These are phyloP conservation scores for Suillus clintonianus DNA, from an alignment of 768 basidiomycete genomes.

Conservation along the genomic window DNA sequence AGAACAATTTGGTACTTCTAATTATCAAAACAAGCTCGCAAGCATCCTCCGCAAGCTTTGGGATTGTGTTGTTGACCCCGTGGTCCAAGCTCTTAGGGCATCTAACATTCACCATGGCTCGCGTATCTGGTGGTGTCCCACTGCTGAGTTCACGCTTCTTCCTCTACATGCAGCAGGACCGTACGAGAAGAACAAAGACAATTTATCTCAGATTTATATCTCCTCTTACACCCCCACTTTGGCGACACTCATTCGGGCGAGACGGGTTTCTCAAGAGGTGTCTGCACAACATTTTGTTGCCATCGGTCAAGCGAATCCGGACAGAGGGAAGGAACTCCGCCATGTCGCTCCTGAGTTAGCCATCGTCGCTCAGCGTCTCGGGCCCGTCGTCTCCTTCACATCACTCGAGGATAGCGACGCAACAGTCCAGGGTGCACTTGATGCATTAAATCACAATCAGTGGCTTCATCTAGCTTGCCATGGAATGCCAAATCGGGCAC, in stretches of 20 bases:
- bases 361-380: too few relatives aligned
- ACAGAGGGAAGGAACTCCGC: too few relatives aligned
- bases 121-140: too few relatives aligned
- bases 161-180: conserved; percentile 1
- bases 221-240: too few relatives aligned
- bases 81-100: conserved; percentile 13
- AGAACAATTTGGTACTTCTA: background rate
- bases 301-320: too few relatives aligned
- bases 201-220: too few relatives aligned
- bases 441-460: conserved; percentile 1
- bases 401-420: background rate
- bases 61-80: conserved; percentile 22
- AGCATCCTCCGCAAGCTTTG: conserved; percentile 23
- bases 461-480: conserved; percentile 25
- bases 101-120: background rate
- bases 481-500: conserved; percentile 9
- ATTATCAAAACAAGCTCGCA: background rate
- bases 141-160: too few relatives aligned
- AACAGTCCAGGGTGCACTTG: conserved; percentile 3
- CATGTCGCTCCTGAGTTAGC: too few relatives aligned
- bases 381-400: background rate
- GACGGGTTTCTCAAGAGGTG: too few relatives aligned
- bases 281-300: too few relatives aligned
- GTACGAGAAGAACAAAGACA: too few relatives aligned
- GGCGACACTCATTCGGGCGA: too few relatives aligned